Conservation (phyloP, 73 alveolate genomes). For the Tetrahymena borealis region DNA sequence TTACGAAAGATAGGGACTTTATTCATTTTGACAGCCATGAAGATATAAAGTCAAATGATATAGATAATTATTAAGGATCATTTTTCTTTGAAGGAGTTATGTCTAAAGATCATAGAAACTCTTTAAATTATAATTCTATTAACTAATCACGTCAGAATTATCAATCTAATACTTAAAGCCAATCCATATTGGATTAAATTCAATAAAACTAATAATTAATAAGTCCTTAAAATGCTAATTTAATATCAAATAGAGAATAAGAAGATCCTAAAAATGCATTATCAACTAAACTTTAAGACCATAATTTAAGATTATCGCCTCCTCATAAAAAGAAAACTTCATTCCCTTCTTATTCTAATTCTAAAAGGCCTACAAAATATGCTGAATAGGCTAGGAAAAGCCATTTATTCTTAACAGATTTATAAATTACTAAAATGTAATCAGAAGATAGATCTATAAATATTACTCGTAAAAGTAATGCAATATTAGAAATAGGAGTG, state of each 20-base stretch:
- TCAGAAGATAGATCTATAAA: neutral
- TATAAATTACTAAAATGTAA: neutral
- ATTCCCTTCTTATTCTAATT: neutral
- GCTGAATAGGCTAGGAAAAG: neutral
- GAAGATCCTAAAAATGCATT: neutral
- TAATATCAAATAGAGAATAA: neutral
- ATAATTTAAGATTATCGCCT: neutral
- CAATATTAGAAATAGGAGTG: neutral
- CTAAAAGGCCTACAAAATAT: neutral
- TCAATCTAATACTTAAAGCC: neutral
- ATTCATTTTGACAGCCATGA: neutral
- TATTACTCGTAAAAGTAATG: neutral
- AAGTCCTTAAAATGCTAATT: neutral
- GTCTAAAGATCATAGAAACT: neutral
- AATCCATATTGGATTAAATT: neutral
- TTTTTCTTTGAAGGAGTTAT: neutral
- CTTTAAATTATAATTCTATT: neutral
- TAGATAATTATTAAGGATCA: neutral
- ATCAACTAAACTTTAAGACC: neutral
- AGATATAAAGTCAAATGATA: neutral
- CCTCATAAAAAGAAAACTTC: neutral
- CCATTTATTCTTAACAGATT: neutral
- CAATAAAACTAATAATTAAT: neutral
- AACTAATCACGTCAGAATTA: neutral
- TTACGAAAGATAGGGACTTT: neutral